Base-by-base conservation (phyloP, 768 basidiomycete species). In the Boletus sp. region DNA sequence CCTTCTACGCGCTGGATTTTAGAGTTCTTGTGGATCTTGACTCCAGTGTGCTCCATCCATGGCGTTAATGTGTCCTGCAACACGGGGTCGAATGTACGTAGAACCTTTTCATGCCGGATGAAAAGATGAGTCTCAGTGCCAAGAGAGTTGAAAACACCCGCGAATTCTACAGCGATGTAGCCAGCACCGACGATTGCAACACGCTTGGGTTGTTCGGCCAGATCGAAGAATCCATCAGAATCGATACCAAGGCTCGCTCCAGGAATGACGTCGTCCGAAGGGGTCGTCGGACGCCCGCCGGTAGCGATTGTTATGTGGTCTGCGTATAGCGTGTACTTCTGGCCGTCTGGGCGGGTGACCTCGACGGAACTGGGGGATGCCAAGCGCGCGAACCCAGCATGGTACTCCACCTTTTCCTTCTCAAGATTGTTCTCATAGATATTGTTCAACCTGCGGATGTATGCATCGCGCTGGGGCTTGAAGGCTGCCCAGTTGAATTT, bases 111-210 rank as follows among this genome's bases (percentile, higher is more conserved):
- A 49, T 85, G 79, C 50, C 97, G 87, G 61, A 98, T 98, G 70
- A 98, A 70, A 60, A 98, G 72, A 68, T 98, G 94, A 8, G 93
- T 94, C 72, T 98, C 93, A 34, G 87, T 81, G 21, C 95, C 93
- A 52, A 97, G 83, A 7, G 90, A 79, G 72, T 98, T 84, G 74
- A 99, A 83, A 51, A 99, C 83, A 19, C 97, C 97, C 5, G 96
- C 93, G 43, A 99, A 84, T 73, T 99, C 97, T 57, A 98, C 91
- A 17, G 94, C 94, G 62, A 99, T 98, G 71, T 99, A 99, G 1
- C 97, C 97, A 14, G 97, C 97, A 43, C 97, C 97, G 40, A 98
- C 86, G 51, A 98, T 87, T 4, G 87, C 95, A 30, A 97, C 94
- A 54, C 93, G 83, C 72, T 88, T 91, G 9, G 97, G 97, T 70